Conservation (phyloP, 1,139 yeast genomes). For the Pichia sp. region DNA sequence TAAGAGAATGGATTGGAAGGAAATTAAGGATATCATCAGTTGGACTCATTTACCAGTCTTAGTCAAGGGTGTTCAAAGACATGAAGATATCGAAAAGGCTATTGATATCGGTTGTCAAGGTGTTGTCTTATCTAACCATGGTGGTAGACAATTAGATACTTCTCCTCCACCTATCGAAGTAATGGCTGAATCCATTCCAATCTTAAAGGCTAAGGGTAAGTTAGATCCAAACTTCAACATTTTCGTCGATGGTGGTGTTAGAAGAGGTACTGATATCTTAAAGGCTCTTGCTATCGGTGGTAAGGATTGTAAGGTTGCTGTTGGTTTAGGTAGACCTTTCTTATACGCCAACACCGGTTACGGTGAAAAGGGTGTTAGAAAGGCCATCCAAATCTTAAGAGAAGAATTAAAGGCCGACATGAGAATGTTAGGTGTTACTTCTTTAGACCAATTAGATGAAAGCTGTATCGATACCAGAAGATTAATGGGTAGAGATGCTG, state of each 20-base stretch:
- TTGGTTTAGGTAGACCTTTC: constrained; percentile 52
- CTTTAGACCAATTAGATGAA: constrained; percentile 38
- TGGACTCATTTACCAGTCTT: constrained; percentile 59
- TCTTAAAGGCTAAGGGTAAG: constrained; percentile 36
- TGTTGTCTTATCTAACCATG: constrained; percentile 53
- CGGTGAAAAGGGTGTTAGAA: constrained; percentile 49
- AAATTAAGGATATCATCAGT: constrained; percentile 43
- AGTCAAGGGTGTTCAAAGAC: constrained; percentile 52
- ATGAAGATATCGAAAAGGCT: constrained; percentile 50
- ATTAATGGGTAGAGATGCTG: constrained; percentile 40
- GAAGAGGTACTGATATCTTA: constrained; percentile 52
- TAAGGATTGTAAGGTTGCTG: constrained; percentile 37
- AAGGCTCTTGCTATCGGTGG: constrained; percentile 58
- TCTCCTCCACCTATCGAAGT: constrained; percentile 49
- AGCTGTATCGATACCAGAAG: constrained; percentile 32
- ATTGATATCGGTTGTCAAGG: constrained; percentile 47
- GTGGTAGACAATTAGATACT: constrained; percentile 54
- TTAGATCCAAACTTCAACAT: constrained; percentile 38
- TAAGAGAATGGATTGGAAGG: constrained; percentile 31
- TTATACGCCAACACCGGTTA: constrained; percentile 49
- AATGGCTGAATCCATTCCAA: constrained; percentile 45
- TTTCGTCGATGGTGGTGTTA: constrained; percentile 55
- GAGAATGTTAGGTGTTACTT: constrained; percentile 47
- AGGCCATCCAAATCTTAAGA: constrained; percentile 43
- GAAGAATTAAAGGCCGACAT: constrained; percentile 45